phyloP scores from a whole-genome alignment of 2,329 filamentous ascomycete genomes.

The Fusarium torulosum region DNA sequence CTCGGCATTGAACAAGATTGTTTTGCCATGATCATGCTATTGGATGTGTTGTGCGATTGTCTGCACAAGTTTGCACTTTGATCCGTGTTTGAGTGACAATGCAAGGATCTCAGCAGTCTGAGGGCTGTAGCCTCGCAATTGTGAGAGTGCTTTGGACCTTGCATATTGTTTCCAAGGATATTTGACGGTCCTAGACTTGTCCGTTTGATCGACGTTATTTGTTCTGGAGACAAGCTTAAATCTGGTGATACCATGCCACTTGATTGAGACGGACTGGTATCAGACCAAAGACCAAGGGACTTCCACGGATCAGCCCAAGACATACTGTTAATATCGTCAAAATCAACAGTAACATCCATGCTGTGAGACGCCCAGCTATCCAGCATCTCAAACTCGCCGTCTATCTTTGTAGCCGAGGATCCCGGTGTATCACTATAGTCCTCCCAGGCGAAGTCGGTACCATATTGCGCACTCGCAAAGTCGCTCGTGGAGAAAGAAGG shows the following conservation, averaged over 20 bases:
- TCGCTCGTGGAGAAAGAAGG: background rate
- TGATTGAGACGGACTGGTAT: conserved; percentile 7
- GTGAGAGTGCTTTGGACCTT: conserved; percentile 4
- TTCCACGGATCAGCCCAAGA: conserved; percentile 28
- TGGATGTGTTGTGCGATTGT: background rate
- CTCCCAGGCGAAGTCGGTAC: conserved; percentile 14
- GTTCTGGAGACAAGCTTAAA: background rate
- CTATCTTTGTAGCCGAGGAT: background rate
- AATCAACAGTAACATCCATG: conserved; percentile 22
- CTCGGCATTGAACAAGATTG: conserved; percentile 6
- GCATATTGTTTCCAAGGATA: background rate
- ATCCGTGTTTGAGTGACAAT: conserved; percentile 11
- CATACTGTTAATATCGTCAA: conserved; percentile 19
- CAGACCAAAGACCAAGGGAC: background rate
- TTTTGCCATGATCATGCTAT: no score
- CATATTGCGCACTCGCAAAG: background rate
- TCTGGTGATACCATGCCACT: conserved; percentile 17
- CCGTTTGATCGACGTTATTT: background rate
- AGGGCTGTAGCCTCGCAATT: conserved; percentile 29
- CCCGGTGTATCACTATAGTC: background rate
- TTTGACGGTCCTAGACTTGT: background rate
- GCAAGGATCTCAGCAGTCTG: conserved; percentile 10
- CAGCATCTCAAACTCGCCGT: conserved; percentile 1
- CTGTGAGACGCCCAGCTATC: conserved; percentile 24
- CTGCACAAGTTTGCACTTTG: background rate